phyloP scores from a whole-genome alignment of 2,329 filamentous ascomycete species.

The Trichoderma atrobrunneum region DNA sequence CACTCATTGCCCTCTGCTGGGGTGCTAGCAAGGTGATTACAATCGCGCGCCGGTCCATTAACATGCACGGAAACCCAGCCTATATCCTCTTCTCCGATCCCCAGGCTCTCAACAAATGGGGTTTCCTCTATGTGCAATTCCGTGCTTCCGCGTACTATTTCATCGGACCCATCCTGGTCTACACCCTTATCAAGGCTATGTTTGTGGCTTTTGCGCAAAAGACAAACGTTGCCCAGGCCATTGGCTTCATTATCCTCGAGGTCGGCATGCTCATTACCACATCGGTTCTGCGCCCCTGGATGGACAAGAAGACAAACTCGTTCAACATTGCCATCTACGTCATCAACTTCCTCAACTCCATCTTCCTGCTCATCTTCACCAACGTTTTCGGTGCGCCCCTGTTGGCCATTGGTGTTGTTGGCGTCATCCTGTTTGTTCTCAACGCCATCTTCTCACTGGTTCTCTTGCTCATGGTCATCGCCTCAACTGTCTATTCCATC shows the following conservation, averaged over 20 bases:
- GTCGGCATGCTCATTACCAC: constrained; percentile 72
- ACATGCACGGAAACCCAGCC: constrained; percentile 92
- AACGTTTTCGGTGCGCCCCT: constrained; percentile 79
- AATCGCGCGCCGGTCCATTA: constrained; percentile 82
- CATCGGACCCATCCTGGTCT: constrained; percentile 74
- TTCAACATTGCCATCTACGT: constrained; percentile 93
- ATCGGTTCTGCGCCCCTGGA: constrained; percentile 84
- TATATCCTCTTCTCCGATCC: constrained; percentile 97
- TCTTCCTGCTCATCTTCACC: constrained; percentile 87
- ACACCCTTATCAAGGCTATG: constrained; percentile 83
- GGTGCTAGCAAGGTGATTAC: constrained; percentile 85
- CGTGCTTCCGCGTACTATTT: constrained; percentile 95
- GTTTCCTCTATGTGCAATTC: constrained; percentile 96
- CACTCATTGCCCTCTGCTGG: constrained; percentile 76
- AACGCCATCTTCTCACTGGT: constrained; percentile 83
- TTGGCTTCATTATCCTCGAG: constrained; percentile 85
- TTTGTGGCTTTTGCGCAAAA: constrained; percentile 76
- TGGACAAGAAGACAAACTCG: constrained; percentile 97
- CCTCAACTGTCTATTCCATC: constrained; percentile 65
- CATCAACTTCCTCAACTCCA: constrained; percentile 85
- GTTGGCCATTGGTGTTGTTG: constrained; percentile 82
- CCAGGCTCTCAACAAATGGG: constrained; percentile 92
- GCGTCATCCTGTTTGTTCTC: constrained; percentile 82
- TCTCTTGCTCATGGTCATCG: constrained; percentile 72
- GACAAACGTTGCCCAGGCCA: constrained; percentile 64